These are phyloP conservation scores for Erythrobasidium hasegawianum DNA, from an alignment of 1,284 basidiomycete genomes.

Conservation along the genomic window DNA sequence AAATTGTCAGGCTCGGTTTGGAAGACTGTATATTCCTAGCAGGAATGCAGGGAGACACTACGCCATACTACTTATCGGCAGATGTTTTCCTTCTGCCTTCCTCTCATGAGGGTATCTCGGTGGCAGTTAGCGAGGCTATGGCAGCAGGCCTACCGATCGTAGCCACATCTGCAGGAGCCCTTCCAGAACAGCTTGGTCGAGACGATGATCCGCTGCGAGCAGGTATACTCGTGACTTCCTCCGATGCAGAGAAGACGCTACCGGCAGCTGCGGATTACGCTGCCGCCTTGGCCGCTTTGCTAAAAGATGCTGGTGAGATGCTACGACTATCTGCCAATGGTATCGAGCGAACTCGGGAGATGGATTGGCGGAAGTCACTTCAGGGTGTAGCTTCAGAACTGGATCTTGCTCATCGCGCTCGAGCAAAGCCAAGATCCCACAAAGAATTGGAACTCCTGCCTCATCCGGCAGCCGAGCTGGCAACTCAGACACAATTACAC, in stretches of 20 bases:
- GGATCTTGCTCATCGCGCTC: background rate
- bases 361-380: conserved; percentile 14
- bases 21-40: conserved; percentile 35
- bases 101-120: conserved; percentile 40
- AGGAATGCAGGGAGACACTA: conserved; percentile 6
- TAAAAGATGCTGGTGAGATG: background rate
- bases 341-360: background rate
- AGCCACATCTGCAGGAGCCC: conserved; percentile 38
- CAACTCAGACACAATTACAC: conserved; percentile 14
- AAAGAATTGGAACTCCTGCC: background rate
- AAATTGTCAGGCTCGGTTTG: background rate
- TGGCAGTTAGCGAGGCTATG: conserved; percentile 42
- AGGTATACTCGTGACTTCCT: background rate
- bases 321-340: background rate
- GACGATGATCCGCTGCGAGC: background rate
- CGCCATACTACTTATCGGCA: background rate
- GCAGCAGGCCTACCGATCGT: conserved; percentile 40
- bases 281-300: background rate
- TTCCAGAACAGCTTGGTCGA: conserved; percentile 14
- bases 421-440: background rate
- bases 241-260: background rate
- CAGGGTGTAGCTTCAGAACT: background rate
- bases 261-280: background rate
- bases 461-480: conserved; percentile 11
- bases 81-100: conserved; percentile 41